These are phyloP conservation scores for Parsonsia alboflavescens DNA, from an alignment of 257 asterid species.

Conservation along the genomic window DNA sequence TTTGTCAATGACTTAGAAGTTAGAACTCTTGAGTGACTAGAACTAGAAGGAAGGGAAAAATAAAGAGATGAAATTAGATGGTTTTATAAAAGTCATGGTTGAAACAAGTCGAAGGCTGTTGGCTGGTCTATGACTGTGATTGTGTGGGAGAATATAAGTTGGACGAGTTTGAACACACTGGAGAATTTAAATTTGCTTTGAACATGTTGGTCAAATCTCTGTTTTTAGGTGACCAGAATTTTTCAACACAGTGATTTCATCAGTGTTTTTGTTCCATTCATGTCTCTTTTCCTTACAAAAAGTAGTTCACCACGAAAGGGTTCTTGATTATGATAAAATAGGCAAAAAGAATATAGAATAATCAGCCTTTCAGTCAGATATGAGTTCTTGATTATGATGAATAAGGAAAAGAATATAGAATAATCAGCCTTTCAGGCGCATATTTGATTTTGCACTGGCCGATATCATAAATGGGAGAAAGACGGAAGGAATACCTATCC, in stretches of 20 bases:
- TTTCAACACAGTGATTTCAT: conserved; percentile 4
- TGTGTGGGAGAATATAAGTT: not conserved
- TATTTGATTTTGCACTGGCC: not conserved
- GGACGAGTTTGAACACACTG: not conserved
- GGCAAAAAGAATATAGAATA: not conserved
- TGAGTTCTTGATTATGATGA: not conserved
- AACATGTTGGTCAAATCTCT: not conserved
- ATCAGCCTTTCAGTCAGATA: not conserved
- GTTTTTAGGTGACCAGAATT: not conserved
- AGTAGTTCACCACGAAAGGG: not conserved
- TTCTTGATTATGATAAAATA: not conserved
- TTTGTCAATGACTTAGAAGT: not conserved
- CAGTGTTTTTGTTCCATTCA: not conserved
- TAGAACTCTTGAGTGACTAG: not conserved
- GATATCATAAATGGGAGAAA: not conserved
- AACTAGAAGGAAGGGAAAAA: not conserved
- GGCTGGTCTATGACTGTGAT: not conserved
- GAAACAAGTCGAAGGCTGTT: not conserved
- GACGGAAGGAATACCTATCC: not conserved
- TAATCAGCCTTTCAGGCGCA: not conserved
- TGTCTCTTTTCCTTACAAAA: not conserved
- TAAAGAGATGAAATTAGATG: not conserved
- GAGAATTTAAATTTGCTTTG: too few species aligned
- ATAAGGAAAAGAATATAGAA: not conserved
- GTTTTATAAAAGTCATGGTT: not conserved